Base-by-base conservation (phyloP, 768 basidiomycete species). In the Hericium erinaceus region DNA sequence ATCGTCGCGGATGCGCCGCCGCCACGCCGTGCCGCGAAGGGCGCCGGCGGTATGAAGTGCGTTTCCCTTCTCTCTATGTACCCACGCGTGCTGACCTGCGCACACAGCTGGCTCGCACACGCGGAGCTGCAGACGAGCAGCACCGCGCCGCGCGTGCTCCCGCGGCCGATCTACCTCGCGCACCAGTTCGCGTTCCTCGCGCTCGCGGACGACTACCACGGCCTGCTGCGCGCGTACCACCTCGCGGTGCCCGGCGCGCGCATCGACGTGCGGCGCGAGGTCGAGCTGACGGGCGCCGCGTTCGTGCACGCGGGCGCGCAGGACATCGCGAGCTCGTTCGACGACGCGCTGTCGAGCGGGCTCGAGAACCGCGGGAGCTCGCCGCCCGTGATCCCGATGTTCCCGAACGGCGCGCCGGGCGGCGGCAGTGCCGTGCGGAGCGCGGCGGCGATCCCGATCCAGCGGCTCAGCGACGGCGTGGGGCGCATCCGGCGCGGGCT, bases 171-270 rank as follows among this genome's bases (percentile, higher is more conserved):
- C 33, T 95, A 95, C 69, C 82, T 91, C 16, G 82, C 84, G 0
- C 89, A 92, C 62, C 91, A 95, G 59, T 91, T 95, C 67, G 76
- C 84, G 11, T 95, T 95, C 74, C 78, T 81, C 63, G 78, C 82
- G 2, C 77, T 92, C 0, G 82, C 82, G 12, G 82, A 86, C 60
- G 85, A 92, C 63, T 90, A 92, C 65, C 84, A 91, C 57, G 85
- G 89, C 0, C 80, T 89, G n/a, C 80, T 86, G 39, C 81, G 83
- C 38, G 76, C 78, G 3, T 81, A 80, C 60, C 80, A 81, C 55
- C 75, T 88, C 49, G 82, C 83, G 57, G 74, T 85, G 38, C 69
- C 74, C 1, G 81, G 79, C 1, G 52, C 65, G 39, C 82, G 80
- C 76, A 79, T 93, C 56, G 80, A 85, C 13, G 90, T 92, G 7